Evolutionary conservation across 2,329 filamentous ascomycete species (phyloP).

Genomic region (Pseudopithomyces maydicus): DNA sequence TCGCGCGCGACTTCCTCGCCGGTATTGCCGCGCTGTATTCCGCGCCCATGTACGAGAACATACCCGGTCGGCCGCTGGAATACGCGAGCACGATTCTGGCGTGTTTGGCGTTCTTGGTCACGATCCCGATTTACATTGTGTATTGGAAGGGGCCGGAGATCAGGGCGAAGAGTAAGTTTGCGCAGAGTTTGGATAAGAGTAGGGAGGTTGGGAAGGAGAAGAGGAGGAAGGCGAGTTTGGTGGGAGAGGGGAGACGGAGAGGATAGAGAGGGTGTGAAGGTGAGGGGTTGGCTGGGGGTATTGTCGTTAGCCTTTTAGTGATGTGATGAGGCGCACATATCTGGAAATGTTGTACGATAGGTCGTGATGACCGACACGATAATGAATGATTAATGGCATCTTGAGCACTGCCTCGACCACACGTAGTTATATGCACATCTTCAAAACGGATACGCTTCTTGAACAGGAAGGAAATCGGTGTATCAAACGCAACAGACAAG

Average conservation of each 20-base stretch:
- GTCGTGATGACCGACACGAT: background rate
- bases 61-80: constrained; percentile 51
- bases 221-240: constrained; percentile 32
- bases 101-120: constrained; percentile 54
- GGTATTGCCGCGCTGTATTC: constrained; percentile 73
- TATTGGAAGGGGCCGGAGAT: constrained; percentile 62
- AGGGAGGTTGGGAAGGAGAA: constrained; percentile 34
- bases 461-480: background rate
- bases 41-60: constrained; percentile 53
- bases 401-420: background rate
- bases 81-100: constrained; percentile 61
- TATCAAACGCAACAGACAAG: background rate
- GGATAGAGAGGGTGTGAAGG: constrained; percentile 8
- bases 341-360: background rate
- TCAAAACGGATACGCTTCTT: background rate
- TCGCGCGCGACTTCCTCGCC: constrained; percentile 73
- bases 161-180: constrained; percentile 58
- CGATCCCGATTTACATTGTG: constrained; percentile 60
- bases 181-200: constrained; percentile 48
- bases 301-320: background rate
- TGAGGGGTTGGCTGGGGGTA: background rate
- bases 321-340: too few species aligned
- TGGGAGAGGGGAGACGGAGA: constrained; percentile 13
- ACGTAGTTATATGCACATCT: background rate
- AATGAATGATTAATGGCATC: background rate